Evolutionary conservation across 148 eudicot genomes (phyloP).

Genomic region (Camellia lanceoleosa): DNA sequence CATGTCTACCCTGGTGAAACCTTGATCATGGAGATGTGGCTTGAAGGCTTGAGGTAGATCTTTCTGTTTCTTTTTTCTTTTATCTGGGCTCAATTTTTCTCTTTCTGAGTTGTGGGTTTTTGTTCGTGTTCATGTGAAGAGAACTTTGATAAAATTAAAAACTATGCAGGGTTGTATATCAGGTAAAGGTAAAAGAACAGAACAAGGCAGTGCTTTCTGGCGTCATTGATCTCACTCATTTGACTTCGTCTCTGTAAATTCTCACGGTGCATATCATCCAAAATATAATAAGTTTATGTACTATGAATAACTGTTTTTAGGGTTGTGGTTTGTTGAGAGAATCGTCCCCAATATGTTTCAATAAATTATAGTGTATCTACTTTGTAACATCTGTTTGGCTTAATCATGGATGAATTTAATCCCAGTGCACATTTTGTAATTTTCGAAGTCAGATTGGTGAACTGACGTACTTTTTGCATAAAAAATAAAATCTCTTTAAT

Average conservation of each 20-base stretch:
- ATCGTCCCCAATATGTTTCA: background rate
- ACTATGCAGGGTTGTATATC: conserved; percentile 75
- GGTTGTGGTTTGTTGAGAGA: no score
- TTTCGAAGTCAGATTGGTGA: no score
- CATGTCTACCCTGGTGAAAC: conserved; percentile 94
- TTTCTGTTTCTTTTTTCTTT: background rate
- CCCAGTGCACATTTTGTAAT: no score
- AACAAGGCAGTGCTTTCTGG: conserved; percentile 77
- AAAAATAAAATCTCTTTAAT: no score
- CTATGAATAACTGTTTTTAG: conserved; percentile 23
- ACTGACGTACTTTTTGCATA: no score
- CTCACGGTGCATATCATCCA: background rate
- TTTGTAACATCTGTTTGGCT: no score
- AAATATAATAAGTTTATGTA: background rate
- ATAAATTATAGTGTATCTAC: no score
- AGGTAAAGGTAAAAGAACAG: conserved; percentile 86
- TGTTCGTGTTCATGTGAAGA: background rate
- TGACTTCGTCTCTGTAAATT: conserved; percentile 56
- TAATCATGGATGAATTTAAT: no score
- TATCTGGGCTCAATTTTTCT: background rate
- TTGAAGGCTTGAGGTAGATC: conserved; percentile 67
- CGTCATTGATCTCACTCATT: conserved; percentile 52
- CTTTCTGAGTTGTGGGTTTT: background rate
- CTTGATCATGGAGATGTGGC: conserved; percentile 92
- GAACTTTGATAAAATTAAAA: background rate